Percentiles rank a stretch among this genome's conserved stretches.
Conservation (phyloP, 495 filamentous ascomycete genomes). For the Aspergillus egyptiacus region DNA sequence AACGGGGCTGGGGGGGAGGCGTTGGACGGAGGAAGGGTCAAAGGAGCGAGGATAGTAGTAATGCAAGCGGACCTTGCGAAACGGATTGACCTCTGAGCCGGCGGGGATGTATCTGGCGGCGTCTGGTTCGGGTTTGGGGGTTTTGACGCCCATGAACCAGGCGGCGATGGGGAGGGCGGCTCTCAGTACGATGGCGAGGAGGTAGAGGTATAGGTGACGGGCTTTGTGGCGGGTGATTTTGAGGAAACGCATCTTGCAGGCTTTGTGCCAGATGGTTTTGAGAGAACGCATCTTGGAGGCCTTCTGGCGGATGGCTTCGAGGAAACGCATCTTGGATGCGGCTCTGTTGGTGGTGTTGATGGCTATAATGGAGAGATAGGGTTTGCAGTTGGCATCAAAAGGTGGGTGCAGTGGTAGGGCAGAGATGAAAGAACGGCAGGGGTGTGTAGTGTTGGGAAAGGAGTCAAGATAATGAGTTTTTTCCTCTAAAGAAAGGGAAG, state of each 20-base stretch:
- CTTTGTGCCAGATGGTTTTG: neutral
- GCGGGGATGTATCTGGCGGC: neutral
- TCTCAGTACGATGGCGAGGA: neutral
- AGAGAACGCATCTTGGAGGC: neutral
- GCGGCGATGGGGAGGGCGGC: neutral
- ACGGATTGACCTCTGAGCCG: neutral
- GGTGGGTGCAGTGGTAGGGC: neutral
- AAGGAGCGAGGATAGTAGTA: neutral
- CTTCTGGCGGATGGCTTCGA: no score
- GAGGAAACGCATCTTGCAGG: no score
- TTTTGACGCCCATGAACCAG: neutral
- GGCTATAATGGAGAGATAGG: no score
- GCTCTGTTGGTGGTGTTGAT: no score
- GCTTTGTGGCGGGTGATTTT: no score
- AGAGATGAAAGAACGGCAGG: no score
- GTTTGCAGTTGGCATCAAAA: no score
- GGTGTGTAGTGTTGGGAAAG: no score
- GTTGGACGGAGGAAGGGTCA: neutral
- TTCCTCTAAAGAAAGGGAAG: no score
- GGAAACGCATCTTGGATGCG: no score
- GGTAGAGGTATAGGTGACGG: neutral
- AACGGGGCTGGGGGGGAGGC: slow-evolving; percentile 27
- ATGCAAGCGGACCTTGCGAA: neutral
- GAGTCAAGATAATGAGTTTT: no score
- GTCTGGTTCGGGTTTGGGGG: neutral